These are phyloP conservation scores for Colletotrichum sp. DNA, from an alignment of 2,329 filamentous ascomycete genomes.

Conservation along the genomic window DNA sequence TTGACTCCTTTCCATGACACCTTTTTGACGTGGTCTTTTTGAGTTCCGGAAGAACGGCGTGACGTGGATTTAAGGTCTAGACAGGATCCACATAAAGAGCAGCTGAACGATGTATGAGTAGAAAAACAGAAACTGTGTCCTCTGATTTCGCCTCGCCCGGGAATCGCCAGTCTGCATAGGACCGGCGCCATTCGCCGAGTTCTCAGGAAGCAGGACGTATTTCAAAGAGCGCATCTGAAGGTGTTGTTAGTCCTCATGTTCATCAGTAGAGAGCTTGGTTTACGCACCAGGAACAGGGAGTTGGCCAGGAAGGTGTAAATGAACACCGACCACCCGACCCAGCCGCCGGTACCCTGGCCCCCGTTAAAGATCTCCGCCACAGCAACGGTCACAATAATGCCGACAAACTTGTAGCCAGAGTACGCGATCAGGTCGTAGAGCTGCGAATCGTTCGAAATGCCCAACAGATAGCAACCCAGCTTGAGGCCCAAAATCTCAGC, in stretches of 20 bases:
- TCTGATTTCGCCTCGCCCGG: conserved; percentile 82
- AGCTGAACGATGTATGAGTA: conserved; percentile 96
- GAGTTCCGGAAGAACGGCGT: neutral
- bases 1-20: neutral
- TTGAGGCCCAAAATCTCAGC: conserved; percentile 92
- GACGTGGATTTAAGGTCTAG: conserved; percentile 39
- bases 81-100: conserved; percentile 86
- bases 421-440: conserved; percentile 94
- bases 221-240: conserved; percentile 86
- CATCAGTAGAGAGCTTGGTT: neutral
- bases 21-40: neutral
- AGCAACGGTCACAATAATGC: conserved; percentile 89
- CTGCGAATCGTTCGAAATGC: conserved; percentile 92
- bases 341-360: conserved; percentile 83
- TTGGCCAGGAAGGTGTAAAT: conserved; percentile 92
- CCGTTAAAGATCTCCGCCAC: conserved; percentile 79
- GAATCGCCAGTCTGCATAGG: conserved; percentile 71
- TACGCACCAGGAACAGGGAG: conserved; percentile 87
- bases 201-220: conserved; percentile 93
- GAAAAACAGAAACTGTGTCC: conserved; percentile 90
- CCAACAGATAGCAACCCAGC: conserved; percentile 90
- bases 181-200: conserved; percentile 66
- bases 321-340: conserved; percentile 89
- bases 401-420: conserved; percentile 98
- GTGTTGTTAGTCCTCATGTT: conserved; percentile 19